Evolutionary conservation across 1,284 basidiomycete genomes (phyloP), one percentile per base, ranked within the genome.

Genomic region (Entoloma clypeatum): DNA sequence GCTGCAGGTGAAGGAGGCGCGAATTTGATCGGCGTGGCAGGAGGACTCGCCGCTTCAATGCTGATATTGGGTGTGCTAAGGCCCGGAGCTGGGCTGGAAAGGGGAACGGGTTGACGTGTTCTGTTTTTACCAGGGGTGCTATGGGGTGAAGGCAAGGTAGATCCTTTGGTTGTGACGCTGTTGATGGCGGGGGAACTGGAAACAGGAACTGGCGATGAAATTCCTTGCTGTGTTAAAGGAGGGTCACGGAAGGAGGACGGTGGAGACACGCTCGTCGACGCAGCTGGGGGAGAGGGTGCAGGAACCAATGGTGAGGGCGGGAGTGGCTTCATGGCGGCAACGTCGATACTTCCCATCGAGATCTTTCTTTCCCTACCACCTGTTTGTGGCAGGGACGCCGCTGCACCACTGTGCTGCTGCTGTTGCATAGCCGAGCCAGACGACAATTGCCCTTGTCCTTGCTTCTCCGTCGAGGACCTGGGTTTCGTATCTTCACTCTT

Each of bases 1-100:
- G 36, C 36, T 13, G 35, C 38, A n/a, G 32, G 43, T 35, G 42
- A 30, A 4, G 48, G 36, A 10, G 48, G 42, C 16, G 51, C 44
- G 26, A 52, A 47, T 7, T 49, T 44, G 9, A 52, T 54, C 1
- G 70, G 68, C 3, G 68, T 65, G 1, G 54, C 53, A 9, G 73
- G 69, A 13, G 77, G 74, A 36, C 70, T 74, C 2, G 73, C 72
- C 5, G 71, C 64, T 48, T 74, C 72, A 52, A 76, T 61, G 1
- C 64, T 63, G 16, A 74, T 65, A 3, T 62, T 56, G 3, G 54
- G 51, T 19, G 46, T 45, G 14, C 30, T 42, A 28, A 32, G 38
- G 35, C 24, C n/a, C n/a, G 38, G 9, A 13, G n/a, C 25, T 17
- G 35, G 17, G 17, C 32, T 40, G 8, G 43, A 36, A 23, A 46